Evolutionary conservation across 2,329 filamentous ascomycete genomes (phyloP), one percentile per base, ranked within the genome.

Genomic region (Cladosporium sp.): DNA sequence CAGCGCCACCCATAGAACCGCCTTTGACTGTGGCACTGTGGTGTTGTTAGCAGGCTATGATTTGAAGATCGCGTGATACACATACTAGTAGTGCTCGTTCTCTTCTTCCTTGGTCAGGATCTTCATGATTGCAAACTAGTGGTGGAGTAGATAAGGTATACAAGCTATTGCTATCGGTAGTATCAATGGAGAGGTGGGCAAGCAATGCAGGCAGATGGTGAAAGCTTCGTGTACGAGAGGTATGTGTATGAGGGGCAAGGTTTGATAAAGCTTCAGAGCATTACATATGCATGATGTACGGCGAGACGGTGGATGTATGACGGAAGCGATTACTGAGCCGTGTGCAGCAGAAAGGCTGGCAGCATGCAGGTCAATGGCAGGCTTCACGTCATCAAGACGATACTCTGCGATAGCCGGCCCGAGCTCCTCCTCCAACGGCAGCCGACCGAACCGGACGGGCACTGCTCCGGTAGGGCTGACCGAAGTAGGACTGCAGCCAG

Each of bases 41-140:
- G 65, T 30, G 45, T 60, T 39, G 61, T 66, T 52, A 66, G 59
- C 42, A 34, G 30, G 15, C 5, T 30, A 19, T 40, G 25, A 14
- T 17, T n/a, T 12, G 43, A 38, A 5, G 54, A 22, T 56, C 60
- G 56, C 49, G 58, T 59, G 56, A 28, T 4, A 5, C 17, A 65
- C 77, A 52, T 76, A 86, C 84, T 81, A 78, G 84, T 95, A 96
- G 83, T 97, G 92, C 56, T 84, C 89, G 61, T 81, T 74, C 78
- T 97, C 92, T 79, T 97, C 90, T 84, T 97, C 91, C 74, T 93
- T 91, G 69, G 89, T 95, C 73, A 97, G 83, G 72, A 97, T 81
- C 88, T 97, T 97, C 94, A 97, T 99, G 63, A 51, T 69, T 58
- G 55, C 28, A 20, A 30, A 37, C 25, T 45, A 20, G 25, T 30